Base-by-base conservation (phyloP, 306 rosid genomes). In the Sicyos edulis region DNA sequence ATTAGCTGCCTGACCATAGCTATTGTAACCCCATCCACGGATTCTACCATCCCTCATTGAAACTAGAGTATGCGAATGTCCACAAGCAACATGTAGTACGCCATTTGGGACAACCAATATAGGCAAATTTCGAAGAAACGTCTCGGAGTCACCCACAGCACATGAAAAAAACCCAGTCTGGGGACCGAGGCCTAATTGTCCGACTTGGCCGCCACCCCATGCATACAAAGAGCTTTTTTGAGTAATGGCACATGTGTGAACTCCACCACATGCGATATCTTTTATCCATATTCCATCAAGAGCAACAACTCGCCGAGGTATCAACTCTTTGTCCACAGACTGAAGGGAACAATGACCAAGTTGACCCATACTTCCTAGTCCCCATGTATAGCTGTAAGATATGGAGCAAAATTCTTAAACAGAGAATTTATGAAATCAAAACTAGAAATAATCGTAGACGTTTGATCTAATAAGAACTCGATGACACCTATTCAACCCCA, bases 1-100 rank as follows among this genome's bases (percentile, higher is more conserved):
- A 21, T 92, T 90, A 68, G 98, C 92, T 49, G 98, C 98, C 80
- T 92, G 98, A 54, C 98, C 98, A 71, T 92, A 92, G 79, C 76
- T 80, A 84, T 92, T 92, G 87, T 92, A 92, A 47, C 98, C 98
- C 98, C 98, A 92, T 72, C 98, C 98, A 72, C 83, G 93, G 65
- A 92, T 92, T 72, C 89, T 88, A 72, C 98, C 98, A 74, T 88
- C 96, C 58, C 45, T 86, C 57, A 80, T 84, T 72, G 82, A 84
- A 66, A 88, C 86, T 8, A 62, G 69, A 62, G 69, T 62, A 10
- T 62, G 75, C 19, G 88, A 90, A 80, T 92, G 92, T 63, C 98
- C 98, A 71, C 98, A 92, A 8, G 98, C 96, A 69, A 90, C 85
- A 63, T 83, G 89, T 80, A 80, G 85, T 69, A 90, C 98, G 13